phyloP scores from a whole-genome alignment of 2,329 filamentous ascomycete genomes.

The Colletotrichum sp. region DNA sequence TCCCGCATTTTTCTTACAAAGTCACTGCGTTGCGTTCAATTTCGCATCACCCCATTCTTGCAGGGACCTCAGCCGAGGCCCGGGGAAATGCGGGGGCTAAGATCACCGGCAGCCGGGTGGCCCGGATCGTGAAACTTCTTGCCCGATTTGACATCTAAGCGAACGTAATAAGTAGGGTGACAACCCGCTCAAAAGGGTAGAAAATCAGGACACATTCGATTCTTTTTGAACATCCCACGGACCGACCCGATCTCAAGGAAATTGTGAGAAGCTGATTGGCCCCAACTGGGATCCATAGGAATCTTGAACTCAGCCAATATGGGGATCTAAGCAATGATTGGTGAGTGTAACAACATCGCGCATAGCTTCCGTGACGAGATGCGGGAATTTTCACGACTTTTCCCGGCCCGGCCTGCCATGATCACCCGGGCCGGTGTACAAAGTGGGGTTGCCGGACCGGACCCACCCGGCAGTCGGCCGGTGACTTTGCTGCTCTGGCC shows the following conservation, averaged over 20 bases:
- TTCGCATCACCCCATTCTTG: background rate
- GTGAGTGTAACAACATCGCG: background rate
- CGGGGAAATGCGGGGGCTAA: constrained; percentile 1
- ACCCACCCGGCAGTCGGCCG: background rate
- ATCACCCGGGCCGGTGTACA: background rate
- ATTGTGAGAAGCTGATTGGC: background rate
- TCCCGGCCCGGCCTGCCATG: background rate
- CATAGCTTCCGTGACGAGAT: background rate
- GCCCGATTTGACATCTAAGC: background rate
- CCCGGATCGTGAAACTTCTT: background rate
- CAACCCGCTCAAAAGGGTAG: background rate
- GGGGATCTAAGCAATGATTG: background rate
- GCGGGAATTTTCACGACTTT: background rate
- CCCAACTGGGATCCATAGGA: background rate
- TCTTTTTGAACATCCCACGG: background rate
- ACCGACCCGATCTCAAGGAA: background rate
- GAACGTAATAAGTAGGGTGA: background rate
- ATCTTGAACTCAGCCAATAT: background rate
- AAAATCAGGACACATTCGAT: background rate
- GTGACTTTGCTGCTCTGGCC: constrained; percentile 16
- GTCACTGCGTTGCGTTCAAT: background rate
- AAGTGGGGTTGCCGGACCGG: background rate
- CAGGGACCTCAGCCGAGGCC: background rate
- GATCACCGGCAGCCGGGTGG: background rate
- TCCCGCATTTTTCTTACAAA: background rate